Percentiles rank a stretch among this genome's conserved stretches.
These are phyloP conservation scores for Penicillium silybi DNA, from an alignment of 495 filamentous ascomycete genomes.

Conservation along the genomic window DNA sequence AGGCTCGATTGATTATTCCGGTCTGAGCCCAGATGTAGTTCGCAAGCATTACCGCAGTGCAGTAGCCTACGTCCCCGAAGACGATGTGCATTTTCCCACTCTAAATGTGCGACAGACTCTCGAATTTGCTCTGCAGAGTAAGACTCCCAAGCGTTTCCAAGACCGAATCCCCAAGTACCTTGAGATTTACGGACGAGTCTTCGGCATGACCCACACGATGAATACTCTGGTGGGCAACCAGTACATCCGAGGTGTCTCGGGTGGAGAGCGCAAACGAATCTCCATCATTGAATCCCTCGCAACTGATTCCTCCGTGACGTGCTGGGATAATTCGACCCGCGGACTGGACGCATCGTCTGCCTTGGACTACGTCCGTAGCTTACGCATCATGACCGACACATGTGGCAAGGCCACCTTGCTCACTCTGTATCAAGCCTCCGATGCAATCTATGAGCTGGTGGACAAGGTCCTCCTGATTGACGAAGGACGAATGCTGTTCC, in stretches of 20 bases:
- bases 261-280: slow-evolving; percentile 73
- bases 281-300: slow-evolving; percentile 55
- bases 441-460: slow-evolving; percentile 78
- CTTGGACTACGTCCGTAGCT: slow-evolving; percentile 63
- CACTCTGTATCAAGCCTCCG: slow-evolving; percentile 76
- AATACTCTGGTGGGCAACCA: slow-evolving; percentile 80
- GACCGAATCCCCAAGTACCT: slow-evolving; percentile 63
- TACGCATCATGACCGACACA: slow-evolving; percentile 74
- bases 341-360: slow-evolving; percentile 81
- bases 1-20: slow-evolving; percentile 76
- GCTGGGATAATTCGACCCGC: slow-evolving; percentile 82
- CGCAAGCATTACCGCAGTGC: slow-evolving; percentile 70
- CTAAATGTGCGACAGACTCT: slow-evolving; percentile 82
- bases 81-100: slow-evolving; percentile 77
- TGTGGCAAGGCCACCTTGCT: slow-evolving; percentile 76
- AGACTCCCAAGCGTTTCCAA: slow-evolving; percentile 67
- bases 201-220: slow-evolving; percentile 79
- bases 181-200: slow-evolving; percentile 70
- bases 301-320: slow-evolving; percentile 68
- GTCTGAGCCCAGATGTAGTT: slow-evolving; percentile 56
- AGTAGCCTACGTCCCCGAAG: slow-evolving; percentile 78
- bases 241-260: slow-evolving; percentile 80
- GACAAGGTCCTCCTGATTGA: slow-evolving; percentile 86
- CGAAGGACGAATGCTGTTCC: slow-evolving; percentile 73
- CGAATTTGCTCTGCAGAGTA: slow-evolving; percentile 74